phyloP scores from a whole-genome alignment of 768 basidiomycete genomes.

The Austroboletus festivus region DNA sequence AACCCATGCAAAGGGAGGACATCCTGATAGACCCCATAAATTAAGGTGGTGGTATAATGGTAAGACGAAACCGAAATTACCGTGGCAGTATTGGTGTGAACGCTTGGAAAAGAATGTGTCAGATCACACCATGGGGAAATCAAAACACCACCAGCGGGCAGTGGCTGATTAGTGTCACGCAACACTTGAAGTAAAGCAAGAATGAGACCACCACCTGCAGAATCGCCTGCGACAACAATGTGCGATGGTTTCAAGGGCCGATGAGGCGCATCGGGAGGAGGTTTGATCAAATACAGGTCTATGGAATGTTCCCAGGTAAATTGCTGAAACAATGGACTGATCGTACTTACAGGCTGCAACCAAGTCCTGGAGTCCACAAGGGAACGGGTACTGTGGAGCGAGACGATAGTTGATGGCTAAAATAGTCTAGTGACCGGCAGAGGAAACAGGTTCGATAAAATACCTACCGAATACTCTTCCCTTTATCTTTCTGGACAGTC shows the following conservation, averaged over 20 bases:
- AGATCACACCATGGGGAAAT: slow-evolving; percentile 93
- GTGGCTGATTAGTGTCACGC: slow-evolving; percentile 76
- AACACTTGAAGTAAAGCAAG: slow-evolving; percentile 84
- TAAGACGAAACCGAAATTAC: slow-evolving; percentile 38
- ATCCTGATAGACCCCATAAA: slow-evolving; percentile 47
- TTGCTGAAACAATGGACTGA: neutral
- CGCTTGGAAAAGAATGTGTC: slow-evolving; percentile 93
- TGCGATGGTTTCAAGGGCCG: slow-evolving; percentile 73
- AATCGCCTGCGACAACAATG: slow-evolving; percentile 87
- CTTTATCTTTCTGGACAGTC: slow-evolving; percentile 88
- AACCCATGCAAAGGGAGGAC: slow-evolving; percentile 75
- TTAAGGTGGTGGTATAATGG: neutral
- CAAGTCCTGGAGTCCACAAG: slow-evolving; percentile 86
- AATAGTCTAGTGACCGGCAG: slow-evolving; percentile 14
- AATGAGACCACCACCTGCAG: slow-evolving; percentile 86
- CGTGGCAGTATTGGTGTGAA: slow-evolving; percentile 80
- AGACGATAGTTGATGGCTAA: slow-evolving; percentile 77
- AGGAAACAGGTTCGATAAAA: neutral
- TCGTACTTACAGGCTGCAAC: slow-evolving; percentile 73
- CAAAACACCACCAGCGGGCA: slow-evolving; percentile 83
- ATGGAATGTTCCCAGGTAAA: neutral
- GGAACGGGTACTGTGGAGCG: slow-evolving; percentile 97
- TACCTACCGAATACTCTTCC: slow-evolving; percentile 78
- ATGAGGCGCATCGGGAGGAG: slow-evolving; percentile 78
- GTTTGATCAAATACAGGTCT: slow-evolving; percentile 89